Conservation (phyloP, 192 early-diverging fungal genomes). For the Thoreauomyces humboldtii region DNA sequence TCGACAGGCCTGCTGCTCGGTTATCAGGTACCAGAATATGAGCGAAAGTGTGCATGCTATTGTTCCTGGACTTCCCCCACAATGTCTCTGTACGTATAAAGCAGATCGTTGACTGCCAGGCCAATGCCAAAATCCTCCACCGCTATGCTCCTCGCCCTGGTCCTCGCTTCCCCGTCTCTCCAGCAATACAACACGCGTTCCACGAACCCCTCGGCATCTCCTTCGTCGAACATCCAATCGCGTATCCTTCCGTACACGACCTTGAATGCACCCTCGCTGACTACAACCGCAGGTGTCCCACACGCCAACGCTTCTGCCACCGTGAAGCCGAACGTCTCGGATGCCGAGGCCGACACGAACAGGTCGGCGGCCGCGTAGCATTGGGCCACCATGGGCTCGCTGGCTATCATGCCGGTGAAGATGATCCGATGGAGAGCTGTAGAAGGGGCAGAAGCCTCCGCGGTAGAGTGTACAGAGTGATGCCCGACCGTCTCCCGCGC, state of each 20-base stretch:
- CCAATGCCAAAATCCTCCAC: constrained; percentile 36
- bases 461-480: constrained; percentile 25
- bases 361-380: constrained; percentile 46
- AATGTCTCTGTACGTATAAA: constrained; percentile 34
- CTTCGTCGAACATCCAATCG: constrained; percentile 52
- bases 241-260: constrained; percentile 46
- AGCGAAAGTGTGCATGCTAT: too few species aligned
- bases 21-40: too few species aligned
- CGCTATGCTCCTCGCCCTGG: constrained; percentile 30
- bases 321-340: constrained; percentile 58
- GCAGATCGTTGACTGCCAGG: constrained; percentile 36
- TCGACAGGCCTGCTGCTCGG: too few species aligned
- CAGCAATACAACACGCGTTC: constrained; percentile 21
- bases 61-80: not conserved
- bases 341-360: constrained; percentile 51
- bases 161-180: constrained; percentile 11
- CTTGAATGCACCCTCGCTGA: constrained; percentile 44
- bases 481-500: constrained; percentile 35
- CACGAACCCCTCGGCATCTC: constrained; percentile 42
- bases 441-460: not conserved
- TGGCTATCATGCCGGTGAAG: constrained; percentile 49
- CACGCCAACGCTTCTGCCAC: constrained; percentile 55
- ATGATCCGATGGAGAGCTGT: constrained; percentile 34
- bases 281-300: constrained; percentile 47
- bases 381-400: constrained; percentile 31